These are phyloP conservation scores for Podila epicladia DNA, from an alignment of 192 early-diverging fungal genomes.

Conservation along the genomic window DNA sequence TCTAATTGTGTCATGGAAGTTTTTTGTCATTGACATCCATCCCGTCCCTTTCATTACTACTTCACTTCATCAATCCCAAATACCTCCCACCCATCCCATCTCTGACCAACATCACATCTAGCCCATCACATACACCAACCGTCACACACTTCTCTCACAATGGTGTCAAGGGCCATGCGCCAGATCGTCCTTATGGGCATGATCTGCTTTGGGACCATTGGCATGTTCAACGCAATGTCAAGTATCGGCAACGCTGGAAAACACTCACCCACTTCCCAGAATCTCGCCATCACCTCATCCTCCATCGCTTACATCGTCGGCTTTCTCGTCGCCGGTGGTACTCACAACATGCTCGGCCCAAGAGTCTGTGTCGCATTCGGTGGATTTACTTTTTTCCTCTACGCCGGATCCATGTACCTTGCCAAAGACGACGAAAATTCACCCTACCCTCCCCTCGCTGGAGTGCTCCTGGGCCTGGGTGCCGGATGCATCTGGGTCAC, in stretches of 20 bases:
- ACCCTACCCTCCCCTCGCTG: conserved; percentile 74
- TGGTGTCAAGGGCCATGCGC: conserved; percentile 50
- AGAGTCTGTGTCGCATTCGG: conserved; percentile 70
- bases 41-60: no score
- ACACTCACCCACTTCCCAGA: conserved; percentile 46
- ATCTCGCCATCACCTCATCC: conserved; percentile 44
- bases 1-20: no score
- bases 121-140: neutral
- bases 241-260: conserved; percentile 47
- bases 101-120: neutral
- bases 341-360: conserved; percentile 84
- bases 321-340: conserved; percentile 76
- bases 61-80: neutral
- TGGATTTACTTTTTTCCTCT: conserved; percentile 80
- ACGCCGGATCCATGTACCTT: conserved; percentile 79
- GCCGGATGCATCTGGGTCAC: conserved; percentile 83
- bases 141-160: conserved; percentile 8
- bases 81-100: neutral
- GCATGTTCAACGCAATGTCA: conserved; percentile 52
- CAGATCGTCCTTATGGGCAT: conserved; percentile 52
- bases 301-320: conserved; percentile 74
- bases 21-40: no score
- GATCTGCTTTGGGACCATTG: conserved; percentile 52
- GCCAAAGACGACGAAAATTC: conserved; percentile 64
- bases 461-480: conserved; percentile 78